Conservation (phyloP, 495 filamentous ascomycete genomes). For the Aspergillus nidulans region DNA sequence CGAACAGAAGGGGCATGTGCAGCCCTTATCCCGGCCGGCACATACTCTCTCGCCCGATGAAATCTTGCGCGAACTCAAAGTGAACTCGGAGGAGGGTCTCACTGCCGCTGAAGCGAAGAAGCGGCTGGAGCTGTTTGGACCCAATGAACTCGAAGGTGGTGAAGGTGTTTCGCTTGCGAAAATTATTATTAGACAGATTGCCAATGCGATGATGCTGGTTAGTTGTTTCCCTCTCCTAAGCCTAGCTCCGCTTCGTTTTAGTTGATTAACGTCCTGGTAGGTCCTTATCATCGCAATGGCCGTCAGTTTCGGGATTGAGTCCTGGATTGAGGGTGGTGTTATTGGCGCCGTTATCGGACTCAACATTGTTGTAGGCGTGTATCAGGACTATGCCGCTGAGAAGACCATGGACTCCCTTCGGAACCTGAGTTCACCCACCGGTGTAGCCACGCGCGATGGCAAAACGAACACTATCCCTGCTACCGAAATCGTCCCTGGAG, state of each 20-base stretch:
- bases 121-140: constrained; percentile 53
- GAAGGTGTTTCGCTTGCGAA: constrained; percentile 52
- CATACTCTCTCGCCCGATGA: constrained; percentile 56
- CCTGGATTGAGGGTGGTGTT: constrained; percentile 69
- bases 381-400: constrained; percentile 67
- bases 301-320: constrained; percentile 63
- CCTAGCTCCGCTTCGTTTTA: neutral
- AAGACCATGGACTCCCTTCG: constrained; percentile 73
- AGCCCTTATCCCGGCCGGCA: constrained; percentile 53
- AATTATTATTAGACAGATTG: constrained; percentile 58
- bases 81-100: constrained; percentile 59
- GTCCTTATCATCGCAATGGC: constrained; percentile 66
- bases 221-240: constrained; percentile 8
- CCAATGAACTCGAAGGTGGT: constrained; percentile 58
- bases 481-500: constrained; percentile 55
- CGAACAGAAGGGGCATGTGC: constrained; percentile 7
- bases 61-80: constrained; percentile 53
- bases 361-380: constrained; percentile 66
- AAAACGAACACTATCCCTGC: constrained; percentile 49
- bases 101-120: constrained; percentile 49
- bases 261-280: constrained; percentile 24
- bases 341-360: constrained; percentile 60
- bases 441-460: constrained; percentile 51
- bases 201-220: constrained; percentile 66
- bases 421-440: constrained; percentile 59